Conservation (phyloP, 2,329 filamentous ascomycete genomes). For the Aspergillus ruber region DNA sequence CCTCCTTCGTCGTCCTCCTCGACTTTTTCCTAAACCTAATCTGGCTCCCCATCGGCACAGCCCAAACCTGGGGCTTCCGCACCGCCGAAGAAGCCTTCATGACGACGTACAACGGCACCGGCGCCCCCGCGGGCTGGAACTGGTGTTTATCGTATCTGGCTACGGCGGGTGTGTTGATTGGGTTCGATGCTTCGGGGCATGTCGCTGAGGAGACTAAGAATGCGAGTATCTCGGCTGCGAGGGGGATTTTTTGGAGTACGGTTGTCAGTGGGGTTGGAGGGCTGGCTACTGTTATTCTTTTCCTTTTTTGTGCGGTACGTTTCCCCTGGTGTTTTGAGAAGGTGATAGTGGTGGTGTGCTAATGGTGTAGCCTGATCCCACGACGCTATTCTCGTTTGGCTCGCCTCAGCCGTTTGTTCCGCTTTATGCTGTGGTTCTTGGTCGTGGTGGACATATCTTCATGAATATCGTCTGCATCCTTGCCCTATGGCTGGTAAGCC, state of each 20-base stretch:
- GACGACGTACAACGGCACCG: conserved; percentile 54
- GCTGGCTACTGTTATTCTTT: conserved; percentile 51
- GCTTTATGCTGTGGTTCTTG: conserved; percentile 52
- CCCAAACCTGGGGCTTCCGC: conserved; percentile 53
- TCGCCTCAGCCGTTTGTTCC: conserved; percentile 55
- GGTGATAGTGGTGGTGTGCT: neutral
- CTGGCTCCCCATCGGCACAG: conserved; percentile 54
- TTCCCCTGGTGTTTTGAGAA: too few relatives aligned
- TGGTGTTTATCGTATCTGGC: conserved; percentile 58
- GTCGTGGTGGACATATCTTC: conserved; percentile 52
- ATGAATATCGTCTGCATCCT: conserved; percentile 55
- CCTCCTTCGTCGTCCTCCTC: conserved; percentile 43
- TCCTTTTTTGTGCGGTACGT: conserved; percentile 52
- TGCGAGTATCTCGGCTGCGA: conserved; percentile 43
- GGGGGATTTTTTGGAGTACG: conserved; percentile 57
- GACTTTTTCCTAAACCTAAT: conserved; percentile 56
- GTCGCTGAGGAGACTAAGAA: conserved; percentile 58
- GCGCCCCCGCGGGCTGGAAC: conserved; percentile 53
- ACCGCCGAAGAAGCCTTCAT: conserved; percentile 54
- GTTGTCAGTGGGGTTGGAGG: conserved; percentile 52
- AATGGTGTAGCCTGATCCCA: conserved; percentile 38
- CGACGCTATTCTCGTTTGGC: conserved; percentile 48
- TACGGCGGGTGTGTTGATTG: conserved; percentile 55
- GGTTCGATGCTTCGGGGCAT: conserved; percentile 56
- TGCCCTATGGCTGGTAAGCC: conserved; percentile 46